Base-by-base conservation (phyloP, 139 green algal genomes). In the Picochlorum sp. region DNA sequence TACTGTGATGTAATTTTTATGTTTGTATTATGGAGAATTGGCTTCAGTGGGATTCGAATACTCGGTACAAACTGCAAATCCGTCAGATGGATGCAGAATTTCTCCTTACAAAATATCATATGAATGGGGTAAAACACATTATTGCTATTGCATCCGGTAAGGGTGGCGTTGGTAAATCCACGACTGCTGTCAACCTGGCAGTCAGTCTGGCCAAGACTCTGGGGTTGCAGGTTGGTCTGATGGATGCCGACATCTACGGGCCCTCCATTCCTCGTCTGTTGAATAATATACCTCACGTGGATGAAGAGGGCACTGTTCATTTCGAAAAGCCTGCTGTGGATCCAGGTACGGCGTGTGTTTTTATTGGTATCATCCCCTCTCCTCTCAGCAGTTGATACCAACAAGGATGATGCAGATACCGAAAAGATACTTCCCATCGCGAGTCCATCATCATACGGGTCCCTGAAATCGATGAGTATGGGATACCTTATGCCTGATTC, bases 171-270 rank as follows among this genome's bases (percentile, higher is more conserved):
- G 90, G 90, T 20, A 97, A 97, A 49, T 92, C 81, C 13, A 96
- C 90, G 2, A 92, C 85, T 11, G 66, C 89, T 90, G 90, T 88
- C 1, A 97, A 97, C 65, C 37, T 97, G 4, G 91, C 91, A 13
- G 69, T 90, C 16, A 80, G 88, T 1, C 49, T 96, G 61, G 89
- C 87, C 6, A 65, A 71, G 4, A 51, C 51, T 2, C 52, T 79
- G 41, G 70, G 74, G 4, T 75, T 92, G 62, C 72, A 68, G 2
- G 88, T 97, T 34, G 91, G 91, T 0, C 62, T 97, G 10, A 58
- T 97, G 37, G 91, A 97, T 74, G 91, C 88, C 0, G 91, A 97
- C 55, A 85, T 97, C 9, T 92, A 91, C 63, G 91, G 91, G 1
- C 91, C 91, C 13, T 95, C 85, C 1, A 61, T 95, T 0, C 88